Evolutionary conservation across 768 basidiomycete genomes (phyloP).

Genomic region (Agrocybe praecox): DNA sequence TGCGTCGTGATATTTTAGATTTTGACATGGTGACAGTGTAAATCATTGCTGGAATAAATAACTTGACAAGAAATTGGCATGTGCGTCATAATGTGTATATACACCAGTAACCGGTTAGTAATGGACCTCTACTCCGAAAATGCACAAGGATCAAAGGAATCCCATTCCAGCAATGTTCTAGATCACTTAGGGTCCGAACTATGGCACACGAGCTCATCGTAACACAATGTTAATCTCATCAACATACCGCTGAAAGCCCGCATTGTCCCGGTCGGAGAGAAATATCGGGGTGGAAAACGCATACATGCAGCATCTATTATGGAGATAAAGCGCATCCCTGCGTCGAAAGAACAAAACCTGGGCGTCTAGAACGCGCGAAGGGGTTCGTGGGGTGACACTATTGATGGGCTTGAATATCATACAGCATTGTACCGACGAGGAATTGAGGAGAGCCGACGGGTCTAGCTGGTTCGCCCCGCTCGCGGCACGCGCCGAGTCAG

Average conservation of each 20-base stretch:
- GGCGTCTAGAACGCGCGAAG: background rate
- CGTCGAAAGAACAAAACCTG: background rate
- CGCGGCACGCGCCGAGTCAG: constrained; percentile 23
- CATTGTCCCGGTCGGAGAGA: constrained; percentile 12
- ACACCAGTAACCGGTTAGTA: background rate
- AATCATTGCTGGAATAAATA: background rate
- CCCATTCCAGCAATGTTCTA: background rate
- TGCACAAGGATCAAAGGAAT: constrained; percentile 1
- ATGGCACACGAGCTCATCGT: background rate
- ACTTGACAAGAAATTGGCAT: background rate
- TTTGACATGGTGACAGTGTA: background rate
- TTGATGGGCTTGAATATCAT: constrained; percentile 20
- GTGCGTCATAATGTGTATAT: background rate
- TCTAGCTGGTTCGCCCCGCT: constrained; percentile 21
- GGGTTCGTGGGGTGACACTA: background rate
- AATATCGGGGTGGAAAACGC: background rate
- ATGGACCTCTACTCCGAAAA: background rate
- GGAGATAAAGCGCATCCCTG: constrained; percentile 21
- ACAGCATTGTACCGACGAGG: background rate
- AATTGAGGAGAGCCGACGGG: constrained; percentile 33
- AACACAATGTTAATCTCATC: background rate
- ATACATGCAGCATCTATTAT: background rate
- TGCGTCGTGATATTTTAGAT: background rate
- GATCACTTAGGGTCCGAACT: background rate
- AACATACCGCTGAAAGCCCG: constrained; percentile 27